Conservation (phyloP, 225 moss, liverwort and hornwort species). For the Climacium dendroides region DNA sequence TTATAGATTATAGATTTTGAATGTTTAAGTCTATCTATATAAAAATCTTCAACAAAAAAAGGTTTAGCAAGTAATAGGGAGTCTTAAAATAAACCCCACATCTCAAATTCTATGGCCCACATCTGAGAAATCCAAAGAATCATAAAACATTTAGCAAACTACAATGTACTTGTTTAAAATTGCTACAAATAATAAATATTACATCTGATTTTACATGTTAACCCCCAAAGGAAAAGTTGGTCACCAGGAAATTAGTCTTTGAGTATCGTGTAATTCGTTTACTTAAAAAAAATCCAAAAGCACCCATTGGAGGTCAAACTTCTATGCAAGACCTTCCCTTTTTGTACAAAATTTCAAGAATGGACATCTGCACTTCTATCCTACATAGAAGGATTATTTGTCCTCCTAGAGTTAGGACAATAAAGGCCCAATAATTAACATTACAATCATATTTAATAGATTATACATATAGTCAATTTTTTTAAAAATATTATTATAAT, state of each 20-base stretch:
- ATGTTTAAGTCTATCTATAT: neutral
- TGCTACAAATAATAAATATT: accelerated
- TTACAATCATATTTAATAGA: neutral
- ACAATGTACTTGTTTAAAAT: neutral
- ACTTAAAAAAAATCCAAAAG: no score
- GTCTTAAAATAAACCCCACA: neutral
- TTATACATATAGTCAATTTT: neutral
- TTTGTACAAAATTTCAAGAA: no score
- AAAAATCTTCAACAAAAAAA: neutral
- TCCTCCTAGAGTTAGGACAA: neutral
- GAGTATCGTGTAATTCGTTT: no score
- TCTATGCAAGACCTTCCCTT: no score
- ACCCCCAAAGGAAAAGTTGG: no score
- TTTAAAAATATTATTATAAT: no score
- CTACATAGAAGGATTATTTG: no score
- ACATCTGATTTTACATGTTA: no score
- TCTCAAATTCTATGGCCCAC: neutral
- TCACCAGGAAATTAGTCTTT: no score
- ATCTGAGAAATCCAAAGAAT: neutral
- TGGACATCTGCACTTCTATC: no score
- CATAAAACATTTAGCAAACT: neutral
- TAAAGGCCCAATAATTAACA: neutral
- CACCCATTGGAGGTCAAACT: no score
- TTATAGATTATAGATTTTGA: neutral
- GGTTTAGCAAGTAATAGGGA: neutral